Base-by-base conservation (phyloP, 2,329 filamentous ascomycete genomes). In the Xylariaceae sp. region DNA sequence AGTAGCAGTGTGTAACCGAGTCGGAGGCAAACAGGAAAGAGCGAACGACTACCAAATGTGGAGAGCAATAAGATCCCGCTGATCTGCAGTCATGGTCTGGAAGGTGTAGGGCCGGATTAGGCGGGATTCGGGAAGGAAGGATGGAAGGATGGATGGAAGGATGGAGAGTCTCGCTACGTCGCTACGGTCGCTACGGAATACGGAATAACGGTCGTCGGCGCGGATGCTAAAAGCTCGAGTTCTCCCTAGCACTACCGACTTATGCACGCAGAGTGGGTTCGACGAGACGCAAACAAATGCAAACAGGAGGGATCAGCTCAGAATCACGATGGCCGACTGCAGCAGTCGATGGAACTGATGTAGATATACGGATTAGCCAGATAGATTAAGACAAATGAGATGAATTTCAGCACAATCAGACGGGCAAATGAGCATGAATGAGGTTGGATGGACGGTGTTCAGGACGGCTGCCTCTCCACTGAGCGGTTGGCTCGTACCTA, bases 61-160 rank as follows among this genome's bases (percentile, higher is more conserved):
- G 61, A 66, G 49, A 57, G 51, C 39, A 56, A 47, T 53, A 59
- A 53, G 61, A 61, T 65, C 58, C 64, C 55, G 58, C 64, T 58
- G 63, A 64, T 63, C 66, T 68, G 68, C 65, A 68, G 67, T 68
- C 68, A 69, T 69, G 60, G 47, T 65, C 62, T 64, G 65, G 51
- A 30, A 41, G 13, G 37, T 13, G 37, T 13, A 49, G 9, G 44
- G 44, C 48, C 52, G 56, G 55, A 51, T 30, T 30, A 30, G 23
- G 23, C 23, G 23, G 23, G 23, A 30, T 30, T 30, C 45, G 44
- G 37, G 15, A 50, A 55, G 49, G 51, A 56, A 23, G 39, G 47
- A 49, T 48, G 45, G 45, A 15, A 50, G 8, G 8, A 15, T 15
- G 49, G 41, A 45, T n/a, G 41, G 41, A 45, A n/a, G 41, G 13